These are phyloP conservation scores for Colletotrichum sp. DNA, from an alignment of 2,329 filamentous ascomycete genomes.

Conservation along the genomic window DNA sequence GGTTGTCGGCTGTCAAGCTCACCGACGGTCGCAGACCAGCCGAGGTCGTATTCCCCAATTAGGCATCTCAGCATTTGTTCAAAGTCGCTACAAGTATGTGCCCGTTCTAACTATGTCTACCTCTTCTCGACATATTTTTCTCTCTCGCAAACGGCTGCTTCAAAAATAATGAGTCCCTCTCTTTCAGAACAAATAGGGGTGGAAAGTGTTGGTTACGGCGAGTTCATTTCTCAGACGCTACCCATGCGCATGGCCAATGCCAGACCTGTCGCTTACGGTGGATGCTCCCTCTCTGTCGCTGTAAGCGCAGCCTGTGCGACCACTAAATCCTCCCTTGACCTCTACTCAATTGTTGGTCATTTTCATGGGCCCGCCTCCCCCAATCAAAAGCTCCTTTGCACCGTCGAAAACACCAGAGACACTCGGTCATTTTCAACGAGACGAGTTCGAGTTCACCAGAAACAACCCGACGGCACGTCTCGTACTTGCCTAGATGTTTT, in stretches of 20 bases:
- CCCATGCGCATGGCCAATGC: background rate
- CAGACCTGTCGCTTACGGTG: background rate
- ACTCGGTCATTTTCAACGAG: background rate
- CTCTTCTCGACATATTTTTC: background rate
- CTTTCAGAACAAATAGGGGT: background rate
- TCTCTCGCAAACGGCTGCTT: background rate
- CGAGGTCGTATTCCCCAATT: background rate
- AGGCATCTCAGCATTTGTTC: background rate
- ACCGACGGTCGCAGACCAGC: too few relatives aligned
- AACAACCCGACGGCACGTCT: background rate
- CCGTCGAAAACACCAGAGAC: background rate
- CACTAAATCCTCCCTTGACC: background rate
- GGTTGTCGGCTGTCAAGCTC: too few relatives aligned
- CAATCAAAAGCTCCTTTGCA: background rate
- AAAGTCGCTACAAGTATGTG: background rate
- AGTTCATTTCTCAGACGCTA: background rate
- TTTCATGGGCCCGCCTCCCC: background rate
- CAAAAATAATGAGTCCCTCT: background rate
- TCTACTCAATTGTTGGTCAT: background rate
- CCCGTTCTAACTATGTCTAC: background rate
- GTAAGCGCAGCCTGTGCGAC: background rate
- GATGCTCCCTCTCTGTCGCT: background rate
- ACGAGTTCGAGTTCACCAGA: background rate
- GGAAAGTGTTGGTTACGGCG: background rate
- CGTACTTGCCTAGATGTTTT: background rate